These are phyloP conservation scores for Metschnikowia dekortorum DNA, from an alignment of 805 yeast genomes.

Conservation along the genomic window DNA sequence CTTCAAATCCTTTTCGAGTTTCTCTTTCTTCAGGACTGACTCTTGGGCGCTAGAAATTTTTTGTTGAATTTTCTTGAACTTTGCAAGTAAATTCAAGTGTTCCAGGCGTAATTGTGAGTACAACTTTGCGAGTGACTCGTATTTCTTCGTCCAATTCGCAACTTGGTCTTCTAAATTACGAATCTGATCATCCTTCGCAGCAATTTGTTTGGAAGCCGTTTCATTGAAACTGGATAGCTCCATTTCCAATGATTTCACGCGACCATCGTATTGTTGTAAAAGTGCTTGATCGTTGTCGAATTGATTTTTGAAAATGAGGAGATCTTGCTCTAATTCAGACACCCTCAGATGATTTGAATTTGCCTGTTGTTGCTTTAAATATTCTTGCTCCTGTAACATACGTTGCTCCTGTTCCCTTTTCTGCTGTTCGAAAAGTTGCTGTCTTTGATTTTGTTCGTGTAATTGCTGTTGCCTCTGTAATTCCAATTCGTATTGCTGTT, in stretches of 20 bases:
- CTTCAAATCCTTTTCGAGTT: constrained; percentile 75
- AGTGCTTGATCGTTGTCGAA: constrained; percentile 81
- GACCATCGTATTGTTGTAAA: constrained; percentile 79
- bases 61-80: constrained; percentile 76
- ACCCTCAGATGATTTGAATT: constrained; percentile 74
- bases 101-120: constrained; percentile 91
- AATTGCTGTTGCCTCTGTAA: constrained; percentile 63
- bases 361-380: constrained; percentile 61
- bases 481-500: constrained; percentile 60
- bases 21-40: constrained; percentile 77
- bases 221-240: constrained; percentile 60
- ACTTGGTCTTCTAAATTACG: constrained; percentile 68
- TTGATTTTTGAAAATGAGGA: constrained; percentile 69
- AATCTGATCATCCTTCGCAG: constrained; percentile 71
- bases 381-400: constrained; percentile 66
- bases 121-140: constrained; percentile 82
- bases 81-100: constrained; percentile 72
- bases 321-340: constrained; percentile 77
- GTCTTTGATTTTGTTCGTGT: constrained; percentile 64
- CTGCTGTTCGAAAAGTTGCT: constrained; percentile 69
- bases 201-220: constrained; percentile 67
- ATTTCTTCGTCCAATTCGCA: constrained; percentile 74
- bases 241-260: constrained; percentile 75
- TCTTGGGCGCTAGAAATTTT: constrained; percentile 89
- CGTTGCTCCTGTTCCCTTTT: constrained; percentile 64